Evolutionary conservation across 2,329 filamentous ascomycete genomes (phyloP), one percentile per base, ranked within the genome.

Genomic region (Fusarium sp.): DNA sequence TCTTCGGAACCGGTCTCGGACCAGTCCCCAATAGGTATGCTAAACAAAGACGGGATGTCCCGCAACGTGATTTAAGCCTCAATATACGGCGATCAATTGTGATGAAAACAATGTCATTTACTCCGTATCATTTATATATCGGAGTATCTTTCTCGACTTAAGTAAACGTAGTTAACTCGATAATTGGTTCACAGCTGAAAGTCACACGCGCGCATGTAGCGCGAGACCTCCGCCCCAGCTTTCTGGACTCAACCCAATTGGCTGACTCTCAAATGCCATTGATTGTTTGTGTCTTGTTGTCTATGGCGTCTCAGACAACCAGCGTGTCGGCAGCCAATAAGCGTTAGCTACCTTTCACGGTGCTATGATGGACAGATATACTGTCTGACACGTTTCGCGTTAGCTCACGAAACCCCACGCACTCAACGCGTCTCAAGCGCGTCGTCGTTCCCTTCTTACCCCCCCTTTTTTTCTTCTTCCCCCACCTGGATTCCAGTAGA

Each of bases 391-490:
- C 42, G 41, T 35, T 53, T 64, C 66, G 63, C 67, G 66, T 67
- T 51, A 49, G 55, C 18, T 20, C 47, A 33, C 39, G 43, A 46
- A 35, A 25, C 48, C 40, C 64, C 66, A 64, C 71, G 31, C 67
- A 71, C 67, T 72, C 52, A 60, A 73, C 71, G 67, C 71, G 71
- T 73, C 59, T 50, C 25, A 25, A 40, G 60, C 71, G 60, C 71
- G 71, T 55, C 23, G 52, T 61, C 20, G 35, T 23, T 47, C 53
- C 58, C 59, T 46, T 57, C 51, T 53, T 35, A 29, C 33, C 58
- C 58, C 63, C 47, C 61, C 10, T 31, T 53, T 61, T 65, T 64
- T 57, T 56, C 29, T 31, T 37, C 29, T 31, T 37, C 31, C 36
- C 42, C 54, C 51, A 56, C 60, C 40, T 51, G 25, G 56, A 72